Evolutionary conservation across 371 early-diverging fungal species (phyloP).

Genomic region (Gilbertella persicaria): DNA sequence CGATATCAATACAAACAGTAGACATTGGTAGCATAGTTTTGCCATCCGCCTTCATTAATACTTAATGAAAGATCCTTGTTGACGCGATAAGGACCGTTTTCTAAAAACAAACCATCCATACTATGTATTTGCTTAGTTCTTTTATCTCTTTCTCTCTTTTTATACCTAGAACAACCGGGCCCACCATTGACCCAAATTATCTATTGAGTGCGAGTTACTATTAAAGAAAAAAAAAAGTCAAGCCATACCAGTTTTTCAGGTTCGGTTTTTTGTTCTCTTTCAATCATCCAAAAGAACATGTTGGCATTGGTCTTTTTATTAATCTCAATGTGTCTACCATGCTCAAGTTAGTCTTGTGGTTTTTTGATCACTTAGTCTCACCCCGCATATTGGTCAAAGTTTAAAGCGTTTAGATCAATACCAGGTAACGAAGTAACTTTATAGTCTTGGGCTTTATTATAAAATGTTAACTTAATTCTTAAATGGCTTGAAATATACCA

Average conservation of each 20-base stretch:
- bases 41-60: constrained; percentile 68
- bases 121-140: constrained; percentile 30
- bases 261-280: constrained; percentile 32
- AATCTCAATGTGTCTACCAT: constrained; percentile 48
- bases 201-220: no score
- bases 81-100: constrained; percentile 79
- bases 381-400: constrained; percentile 68
- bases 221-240: no score
- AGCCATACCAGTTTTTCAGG: constrained; percentile 38
- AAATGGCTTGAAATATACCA: constrained; percentile 5
- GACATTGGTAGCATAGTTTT: constrained; percentile 69
- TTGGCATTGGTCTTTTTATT: constrained; percentile 40
- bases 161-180: constrained; percentile 46
- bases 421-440: constrained; percentile 57
- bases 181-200: constrained; percentile 92
- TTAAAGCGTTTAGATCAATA: constrained; percentile 33
- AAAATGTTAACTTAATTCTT: neutral
- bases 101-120: constrained; percentile 86
- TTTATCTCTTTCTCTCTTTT: neutral
- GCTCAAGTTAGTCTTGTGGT: neutral
- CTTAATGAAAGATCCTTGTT: constrained; percentile 47
- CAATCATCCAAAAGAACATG: constrained; percentile 62
- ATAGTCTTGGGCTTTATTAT: constrained; percentile 52
- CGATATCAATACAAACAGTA: constrained; percentile 51
- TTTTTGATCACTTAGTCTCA: no score